Conservation (phyloP, 768 basidiomycete genomes). For the Neoboletus magnificus region DNA sequence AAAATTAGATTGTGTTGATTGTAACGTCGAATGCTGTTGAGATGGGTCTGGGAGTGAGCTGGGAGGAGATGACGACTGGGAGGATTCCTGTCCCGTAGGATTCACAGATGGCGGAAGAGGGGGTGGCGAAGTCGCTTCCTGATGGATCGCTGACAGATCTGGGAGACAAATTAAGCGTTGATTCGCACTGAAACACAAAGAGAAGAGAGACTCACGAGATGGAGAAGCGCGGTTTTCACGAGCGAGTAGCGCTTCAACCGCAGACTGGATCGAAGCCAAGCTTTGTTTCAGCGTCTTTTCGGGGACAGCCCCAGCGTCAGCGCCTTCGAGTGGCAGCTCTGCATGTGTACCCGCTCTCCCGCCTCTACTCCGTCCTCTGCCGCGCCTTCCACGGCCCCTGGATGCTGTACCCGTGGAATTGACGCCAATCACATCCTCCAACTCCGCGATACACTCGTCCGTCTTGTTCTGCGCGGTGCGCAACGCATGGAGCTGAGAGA, state of each 20-base stretch:
- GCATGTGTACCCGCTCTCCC: neutral
- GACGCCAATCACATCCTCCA: constrained; percentile 18
- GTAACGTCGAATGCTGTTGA: neutral
- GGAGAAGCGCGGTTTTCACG: constrained; percentile 1
- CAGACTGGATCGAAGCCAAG: constrained; percentile 19
- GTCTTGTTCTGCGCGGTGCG: constrained; percentile 14
- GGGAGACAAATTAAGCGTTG: neutral
- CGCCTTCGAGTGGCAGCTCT: neutral
- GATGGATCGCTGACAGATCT: neutral
- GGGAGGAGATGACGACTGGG: neutral
- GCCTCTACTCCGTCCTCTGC: neutral
- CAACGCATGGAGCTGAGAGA: constrained; percentile 16
- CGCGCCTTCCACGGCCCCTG: neutral
- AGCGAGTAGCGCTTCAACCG: constrained; percentile 18
- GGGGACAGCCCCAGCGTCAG: neutral
- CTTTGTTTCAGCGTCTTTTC: constrained; percentile 10
- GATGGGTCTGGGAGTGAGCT: neutral
- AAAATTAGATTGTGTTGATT: neutral
- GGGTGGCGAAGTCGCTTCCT: neutral
- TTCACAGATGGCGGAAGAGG: neutral
- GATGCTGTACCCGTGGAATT: neutral
- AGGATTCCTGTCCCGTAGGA: neutral
- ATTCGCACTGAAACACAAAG: neutral
- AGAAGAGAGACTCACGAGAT: constrained; percentile 9
- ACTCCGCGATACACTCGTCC: neutral